Conservation (phyloP, 441 rosid species). For the Heliophila coronopifolia region DNA sequence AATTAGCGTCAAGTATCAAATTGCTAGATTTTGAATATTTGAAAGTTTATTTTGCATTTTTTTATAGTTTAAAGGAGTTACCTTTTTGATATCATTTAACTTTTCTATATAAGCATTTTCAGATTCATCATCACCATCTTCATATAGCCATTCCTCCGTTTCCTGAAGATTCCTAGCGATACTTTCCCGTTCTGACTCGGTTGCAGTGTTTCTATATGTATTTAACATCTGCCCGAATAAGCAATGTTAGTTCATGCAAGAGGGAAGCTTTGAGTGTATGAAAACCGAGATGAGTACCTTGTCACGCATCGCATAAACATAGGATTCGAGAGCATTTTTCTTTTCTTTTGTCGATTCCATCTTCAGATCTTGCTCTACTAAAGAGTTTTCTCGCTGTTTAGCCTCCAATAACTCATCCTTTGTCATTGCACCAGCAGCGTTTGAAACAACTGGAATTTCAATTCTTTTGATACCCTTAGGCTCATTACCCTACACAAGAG, state of each 20-base stretch:
- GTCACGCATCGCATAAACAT: conserved; percentile 68
- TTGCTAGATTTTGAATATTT: no score
- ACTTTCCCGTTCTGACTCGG: conserved; percentile 46
- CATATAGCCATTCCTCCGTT: conserved; percentile 68
- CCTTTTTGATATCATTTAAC: conserved; percentile 53
- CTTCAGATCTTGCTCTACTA: conserved; percentile 56
- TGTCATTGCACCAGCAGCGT: conserved; percentile 41
- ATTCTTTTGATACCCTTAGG: conserved; percentile 34
- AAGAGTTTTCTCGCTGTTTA: conserved; percentile 42
- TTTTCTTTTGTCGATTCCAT: conserved; percentile 59
- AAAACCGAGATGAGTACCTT: conserved; percentile 35
- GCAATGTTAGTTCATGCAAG: background rate
- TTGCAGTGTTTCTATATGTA: conserved; percentile 44
- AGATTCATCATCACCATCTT: conserved; percentile 66
- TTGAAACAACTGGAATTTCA: conserved; percentile 43
- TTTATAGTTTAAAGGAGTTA: conserved; percentile 8
- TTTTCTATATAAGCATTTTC: conserved; percentile 45
- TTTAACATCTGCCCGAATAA: conserved; percentile 40
- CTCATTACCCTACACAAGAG: conserved; percentile 32
- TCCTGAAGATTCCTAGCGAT: conserved; percentile 52
- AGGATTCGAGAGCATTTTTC: conserved; percentile 68
- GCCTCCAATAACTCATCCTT: conserved; percentile 45
- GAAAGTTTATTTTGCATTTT: no score
- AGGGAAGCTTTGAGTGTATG: background rate
- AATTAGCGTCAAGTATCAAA: no score